Conservation (phyloP, 2,329 filamentous ascomycete species). For the Elsinoe perseae region DNA sequence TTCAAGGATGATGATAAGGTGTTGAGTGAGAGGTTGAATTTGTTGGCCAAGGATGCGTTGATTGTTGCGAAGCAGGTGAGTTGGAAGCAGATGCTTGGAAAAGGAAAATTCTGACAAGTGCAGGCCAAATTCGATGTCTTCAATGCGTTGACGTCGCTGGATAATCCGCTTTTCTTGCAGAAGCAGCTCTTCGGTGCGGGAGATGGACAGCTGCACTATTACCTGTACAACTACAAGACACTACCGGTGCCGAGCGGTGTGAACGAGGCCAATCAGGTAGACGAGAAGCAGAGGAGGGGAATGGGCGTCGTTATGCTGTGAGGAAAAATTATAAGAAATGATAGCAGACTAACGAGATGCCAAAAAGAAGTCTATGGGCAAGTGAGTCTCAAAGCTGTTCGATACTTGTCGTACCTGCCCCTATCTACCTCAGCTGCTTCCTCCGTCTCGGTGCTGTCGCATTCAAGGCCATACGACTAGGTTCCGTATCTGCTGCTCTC, state of each 20-base stretch:
- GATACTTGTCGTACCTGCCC: no score
- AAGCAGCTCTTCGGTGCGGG: constrained; percentile 91
- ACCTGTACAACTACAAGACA: constrained; percentile 93
- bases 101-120: not conserved
- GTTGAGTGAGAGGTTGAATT: constrained; percentile 61
- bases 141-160: constrained; percentile 87
- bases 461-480: no score
- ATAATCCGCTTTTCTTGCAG: constrained; percentile 88
- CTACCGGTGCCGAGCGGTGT: constrained; percentile 80
- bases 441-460: no score
- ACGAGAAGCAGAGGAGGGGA: constrained; percentile 71
- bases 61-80: constrained; percentile 72
- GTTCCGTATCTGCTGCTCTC: no score
- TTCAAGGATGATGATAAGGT: constrained; percentile 50
- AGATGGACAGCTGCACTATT: constrained; percentile 92
- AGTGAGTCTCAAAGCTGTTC: no score
- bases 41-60: constrained; percentile 73
- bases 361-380: no score
- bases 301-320: constrained; percentile 81
- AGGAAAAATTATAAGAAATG: not conserved
- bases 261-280: constrained; percentile 67
- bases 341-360: no score
- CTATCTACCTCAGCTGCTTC: no score
- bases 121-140: constrained; percentile 84
- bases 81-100: not conserved